Evolutionary conservation across 495 filamentous ascomycete genomes (phyloP), one percentile per base, ranked within the genome.

Genomic region (Neurospora sp.): DNA sequence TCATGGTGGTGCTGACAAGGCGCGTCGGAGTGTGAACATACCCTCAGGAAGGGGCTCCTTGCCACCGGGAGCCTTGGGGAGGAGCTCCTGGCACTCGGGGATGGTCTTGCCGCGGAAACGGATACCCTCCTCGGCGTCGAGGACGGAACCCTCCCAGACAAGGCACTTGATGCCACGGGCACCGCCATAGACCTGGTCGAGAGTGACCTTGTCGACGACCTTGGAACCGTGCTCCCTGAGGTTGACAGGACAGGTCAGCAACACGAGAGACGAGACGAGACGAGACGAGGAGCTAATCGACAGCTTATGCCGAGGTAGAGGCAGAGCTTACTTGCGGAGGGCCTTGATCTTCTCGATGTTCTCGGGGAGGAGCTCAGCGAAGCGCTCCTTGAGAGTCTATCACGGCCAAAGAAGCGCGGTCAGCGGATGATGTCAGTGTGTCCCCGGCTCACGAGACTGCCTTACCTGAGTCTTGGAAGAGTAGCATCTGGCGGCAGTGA

Each of bases 301-400:
- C 14, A 8, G 40, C 65, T 38, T 9, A 69, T 44, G 72, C 46
- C 20, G 18, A 71, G 35, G 31, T 22, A 31, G 53, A 70, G 53
- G 69, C 38, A 70, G 41, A 68, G 75, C 91, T 80, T 90, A 96
- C 93, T 97, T 97, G 80, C 93, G 86, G 78, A 99, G 89, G 81
- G 93, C 91, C 93, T 98, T 99, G 85, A 99, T 94, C 89, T 98
- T 92, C 85, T 99, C 96, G 83, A 97, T 91, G 88, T 98, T 94
- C 80, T 89, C 92, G 74, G 96, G 96, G 70, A 99, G 88, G 80
- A 93, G 90, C 82, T 94, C 96, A 80, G 95, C 94, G 82, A 99
- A 99, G 81, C 93, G 94, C 79, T 99, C 96, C 87, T 99, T 99
- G 80, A 99, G 86, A 74, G 94, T 94, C 96, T 99, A 73, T 35